phyloP scores from a whole-genome alignment of 1,139 yeast species.

The Candida glucosophila region DNA sequence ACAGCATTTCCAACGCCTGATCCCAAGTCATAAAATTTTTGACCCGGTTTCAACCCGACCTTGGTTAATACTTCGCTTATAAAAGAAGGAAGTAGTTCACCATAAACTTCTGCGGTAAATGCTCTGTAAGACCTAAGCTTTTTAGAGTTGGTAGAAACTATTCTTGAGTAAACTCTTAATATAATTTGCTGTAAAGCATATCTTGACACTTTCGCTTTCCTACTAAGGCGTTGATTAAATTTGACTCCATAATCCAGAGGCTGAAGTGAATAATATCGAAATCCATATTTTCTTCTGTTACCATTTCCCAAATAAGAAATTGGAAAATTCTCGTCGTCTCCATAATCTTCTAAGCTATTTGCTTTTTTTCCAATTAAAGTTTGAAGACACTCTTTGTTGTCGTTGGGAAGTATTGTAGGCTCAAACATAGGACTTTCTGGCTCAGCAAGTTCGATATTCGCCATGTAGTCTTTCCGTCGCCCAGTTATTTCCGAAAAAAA shows the following conservation, averaged over 20 bases:
- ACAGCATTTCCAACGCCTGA: slow-evolving; percentile 94
- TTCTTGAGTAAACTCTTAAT: slow-evolving; percentile 63
- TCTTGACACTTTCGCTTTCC: slow-evolving; percentile 40
- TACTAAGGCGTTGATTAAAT: slow-evolving; percentile 23
- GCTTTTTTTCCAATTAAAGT: background rate
- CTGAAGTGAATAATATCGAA: too few relatives aligned
- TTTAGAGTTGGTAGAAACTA: slow-evolving; percentile 67
- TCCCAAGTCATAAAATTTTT: slow-evolving; percentile 75
- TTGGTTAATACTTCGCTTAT: slow-evolving; percentile 60
- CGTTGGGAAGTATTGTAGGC: background rate
- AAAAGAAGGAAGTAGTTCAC: slow-evolving; percentile 78
- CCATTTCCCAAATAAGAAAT: background rate
- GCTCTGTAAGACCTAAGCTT: slow-evolving; percentile 69
- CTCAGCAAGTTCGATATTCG: background rate
- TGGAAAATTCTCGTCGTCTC: background rate
- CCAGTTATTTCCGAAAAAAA: slow-evolving; percentile 19
- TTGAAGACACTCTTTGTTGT: background rate
- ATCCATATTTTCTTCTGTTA: too few relatives aligned
- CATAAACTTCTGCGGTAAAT: slow-evolving; percentile 85
- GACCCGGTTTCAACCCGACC: slow-evolving; percentile 45
- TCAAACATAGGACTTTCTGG: background rate
- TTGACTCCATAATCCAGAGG: background rate
- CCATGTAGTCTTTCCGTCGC: background rate
- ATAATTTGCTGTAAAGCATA: slow-evolving; percentile 60
- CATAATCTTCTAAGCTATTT: background rate